Conservation (phyloP, 192 early-diverging fungal genomes). For the Mortierella hygrophila region DNA sequence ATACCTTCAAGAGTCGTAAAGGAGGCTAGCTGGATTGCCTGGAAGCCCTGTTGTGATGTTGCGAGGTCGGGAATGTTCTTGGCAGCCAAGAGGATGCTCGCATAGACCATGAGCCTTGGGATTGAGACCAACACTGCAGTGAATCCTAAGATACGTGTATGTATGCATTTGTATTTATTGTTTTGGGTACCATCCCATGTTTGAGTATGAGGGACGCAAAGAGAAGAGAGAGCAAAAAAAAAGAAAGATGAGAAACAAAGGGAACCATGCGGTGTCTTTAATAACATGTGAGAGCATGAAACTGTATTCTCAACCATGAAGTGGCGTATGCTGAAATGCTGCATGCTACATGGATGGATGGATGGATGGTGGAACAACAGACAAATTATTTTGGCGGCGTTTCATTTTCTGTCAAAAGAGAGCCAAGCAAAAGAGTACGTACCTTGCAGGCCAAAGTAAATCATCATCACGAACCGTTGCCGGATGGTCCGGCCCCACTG, state of each 20-base stretch:
- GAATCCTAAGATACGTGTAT: slow-evolving; percentile 20
- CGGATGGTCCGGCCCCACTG: slow-evolving; percentile 29
- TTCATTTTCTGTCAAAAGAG: not conserved
- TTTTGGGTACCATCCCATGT: not conserved
- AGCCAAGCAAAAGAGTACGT: not conserved
- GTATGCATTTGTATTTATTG: not conserved
- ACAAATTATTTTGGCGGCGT: not conserved
- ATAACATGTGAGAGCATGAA: slow-evolving; percentile 7
- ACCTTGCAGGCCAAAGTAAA: slow-evolving; percentile 53
- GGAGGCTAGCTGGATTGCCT: slow-evolving; percentile 2
- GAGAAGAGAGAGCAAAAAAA: not conserved
- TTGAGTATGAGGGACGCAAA: not conserved
- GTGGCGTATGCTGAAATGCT: not conserved
- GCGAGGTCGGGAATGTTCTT: slow-evolving; percentile 15
- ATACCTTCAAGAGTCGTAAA: not conserved
- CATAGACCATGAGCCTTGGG: slow-evolving; percentile 39
- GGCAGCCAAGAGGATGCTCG: slow-evolving; percentile 21
- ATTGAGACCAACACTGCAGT: slow-evolving; percentile 7
- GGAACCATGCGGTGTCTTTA: not conserved
- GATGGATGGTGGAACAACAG: not conserved
- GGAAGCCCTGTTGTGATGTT: slow-evolving; percentile 5
- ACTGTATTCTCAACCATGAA: not conserved
- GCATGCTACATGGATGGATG: not conserved
- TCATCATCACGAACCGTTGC: slow-evolving; percentile 20
- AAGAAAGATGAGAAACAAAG: too few species aligned